Conservation (phyloP, 139 green algal species). For the Monoraphidium neglectum region DNA sequence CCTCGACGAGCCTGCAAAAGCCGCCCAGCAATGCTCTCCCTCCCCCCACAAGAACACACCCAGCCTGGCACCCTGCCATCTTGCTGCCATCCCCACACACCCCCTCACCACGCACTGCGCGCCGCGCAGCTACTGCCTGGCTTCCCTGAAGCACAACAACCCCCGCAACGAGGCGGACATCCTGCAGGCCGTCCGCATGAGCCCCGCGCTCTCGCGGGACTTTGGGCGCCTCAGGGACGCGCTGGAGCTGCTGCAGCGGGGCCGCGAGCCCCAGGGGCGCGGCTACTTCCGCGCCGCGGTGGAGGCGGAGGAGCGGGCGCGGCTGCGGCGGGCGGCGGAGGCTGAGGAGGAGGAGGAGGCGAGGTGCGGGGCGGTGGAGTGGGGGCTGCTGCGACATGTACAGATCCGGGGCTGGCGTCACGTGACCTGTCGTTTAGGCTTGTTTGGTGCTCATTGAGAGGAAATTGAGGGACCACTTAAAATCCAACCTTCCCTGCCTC, state of each 20-base stretch:
- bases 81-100: too few species aligned
- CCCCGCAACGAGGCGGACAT: constrained; percentile 24
- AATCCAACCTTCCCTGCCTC: too few species aligned
- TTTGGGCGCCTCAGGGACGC: constrained; percentile 30
- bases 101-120: background rate
- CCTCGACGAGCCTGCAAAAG: too few species aligned
- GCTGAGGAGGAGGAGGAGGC: constrained; percentile 10
- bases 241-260: constrained; percentile 19
- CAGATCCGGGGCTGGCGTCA: constrained; percentile 12
- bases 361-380: constrained; percentile 9
- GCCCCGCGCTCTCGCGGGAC: constrained; percentile 15
- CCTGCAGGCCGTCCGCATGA: background rate
- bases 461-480: too few species aligned
- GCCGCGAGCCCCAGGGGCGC: too few species aligned
- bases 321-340: constrained; percentile 8
- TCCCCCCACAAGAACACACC: too few species aligned
- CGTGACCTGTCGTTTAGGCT: too few species aligned
- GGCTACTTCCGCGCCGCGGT: too few species aligned
- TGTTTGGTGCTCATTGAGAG: too few species aligned
- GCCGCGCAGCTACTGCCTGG: constrained; percentile 28
- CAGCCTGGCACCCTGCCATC: too few species aligned
- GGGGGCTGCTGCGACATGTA: constrained; percentile 9
- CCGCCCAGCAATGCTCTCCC: too few species aligned
- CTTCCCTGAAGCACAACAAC: constrained; percentile 22
- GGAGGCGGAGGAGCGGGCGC: too few species aligned